Base-by-base conservation (phyloP, 208 protist genomes). In the Naegleria lovaniensis region DNA sequence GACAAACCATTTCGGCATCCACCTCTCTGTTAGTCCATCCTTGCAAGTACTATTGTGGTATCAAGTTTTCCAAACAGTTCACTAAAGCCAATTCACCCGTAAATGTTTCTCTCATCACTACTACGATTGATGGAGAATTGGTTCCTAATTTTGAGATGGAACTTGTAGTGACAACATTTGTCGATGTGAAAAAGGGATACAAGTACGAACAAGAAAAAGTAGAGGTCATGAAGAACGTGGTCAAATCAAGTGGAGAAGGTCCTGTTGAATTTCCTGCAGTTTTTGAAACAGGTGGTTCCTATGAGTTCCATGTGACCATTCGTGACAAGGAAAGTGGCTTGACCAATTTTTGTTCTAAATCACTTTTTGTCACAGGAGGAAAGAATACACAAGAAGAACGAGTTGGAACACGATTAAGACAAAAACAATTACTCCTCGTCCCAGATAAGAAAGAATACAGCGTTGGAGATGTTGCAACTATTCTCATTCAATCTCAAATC, bases 11-110 rank as follows among this genome's bases (percentile, higher is more conserved):
- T 0, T 16, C 7, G 5, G 67, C 88, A 40, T 67, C 43, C 15
- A 16, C 88, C 5, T 33, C 0, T 33, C 19, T 90, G 0, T 5
- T 85, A 5, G 22, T 90, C 11, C 88, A 90, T 39, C 88, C 88
- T 58, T 90, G 29, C 7, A 79, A 75, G 6, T 40, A 40, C 11
- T 90, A 90, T 58, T 51, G 76, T 38, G 88, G 88, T 38, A 25
- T 76, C 2, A 75, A 40, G 9, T 38, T 39, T 3, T 38, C 13
- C 2, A 48, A 52, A 19, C 5, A 55, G 5, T 90, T 52, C 36
- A 1, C 15, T 2, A 83, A 38, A 51, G 40, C 43, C 4, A 76
- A 90, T 16, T 2, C 15, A 19, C 7, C 7, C 55, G 19, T 36
- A n/a, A 11, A 0, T 38, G 2, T 76, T 1, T 39, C 52, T n/a